Evolutionary conservation across 208 protist species (phyloP).

Genomic region (Trypanosoma avium): DNA sequence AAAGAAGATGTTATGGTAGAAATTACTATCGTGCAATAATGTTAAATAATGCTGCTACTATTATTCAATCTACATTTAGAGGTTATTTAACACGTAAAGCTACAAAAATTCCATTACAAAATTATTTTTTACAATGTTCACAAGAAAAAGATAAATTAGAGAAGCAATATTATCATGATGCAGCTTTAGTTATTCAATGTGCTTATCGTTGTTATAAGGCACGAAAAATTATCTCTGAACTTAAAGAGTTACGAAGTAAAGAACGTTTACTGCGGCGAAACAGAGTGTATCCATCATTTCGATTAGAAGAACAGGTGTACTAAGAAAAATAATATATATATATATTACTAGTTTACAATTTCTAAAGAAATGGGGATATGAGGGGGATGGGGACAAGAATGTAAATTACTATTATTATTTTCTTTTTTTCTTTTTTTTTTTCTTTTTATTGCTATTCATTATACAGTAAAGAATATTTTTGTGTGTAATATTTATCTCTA

Average conservation of each 20-base stretch:
- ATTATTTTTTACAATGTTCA: not conserved
- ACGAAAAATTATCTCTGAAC: not conserved
- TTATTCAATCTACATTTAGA: slow-evolving; percentile 66
- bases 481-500: not conserved
- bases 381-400: not conserved
- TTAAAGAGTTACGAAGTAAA: not conserved
- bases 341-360: too few species aligned
- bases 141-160: not conserved
- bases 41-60: slow-evolving; percentile 42
- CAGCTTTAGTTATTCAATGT: slow-evolving; percentile 30
- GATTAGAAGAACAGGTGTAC: slow-evolving; percentile 33
- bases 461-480: too few species aligned
- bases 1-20: slow-evolving; percentile 57
- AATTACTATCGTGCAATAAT: slow-evolving; percentile 59
- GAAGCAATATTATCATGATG: not conserved
- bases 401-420: not conserved
- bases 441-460: not conserved
- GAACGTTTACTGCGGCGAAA: slow-evolving; percentile 22
- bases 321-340: slow-evolving; percentile 8
- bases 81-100: slow-evolving; percentile 30
- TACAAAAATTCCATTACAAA: not conserved
- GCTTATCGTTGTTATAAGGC: slow-evolving; percentile 27
- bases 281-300: slow-evolving; percentile 19
- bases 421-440: not conserved
- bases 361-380: not conserved